Evolutionary conservation across 225 moss, liverwort and hornwort species (phyloP).

Genomic region (Physcomitrellopsis africana): DNA sequence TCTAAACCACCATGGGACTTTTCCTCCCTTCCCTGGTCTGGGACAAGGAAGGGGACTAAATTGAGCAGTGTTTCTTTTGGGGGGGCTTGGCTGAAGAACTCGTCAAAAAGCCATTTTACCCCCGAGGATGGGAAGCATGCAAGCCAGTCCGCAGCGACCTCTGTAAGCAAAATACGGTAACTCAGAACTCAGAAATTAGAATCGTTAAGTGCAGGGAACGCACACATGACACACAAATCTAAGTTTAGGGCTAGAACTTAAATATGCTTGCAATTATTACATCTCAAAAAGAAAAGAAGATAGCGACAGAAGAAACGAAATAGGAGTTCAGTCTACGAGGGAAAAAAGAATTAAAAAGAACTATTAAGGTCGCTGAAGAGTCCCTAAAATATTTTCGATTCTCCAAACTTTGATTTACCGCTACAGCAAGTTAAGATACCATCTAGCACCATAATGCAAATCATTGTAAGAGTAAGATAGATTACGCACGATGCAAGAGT

Average conservation of each 20-base stretch:
- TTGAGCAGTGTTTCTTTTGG: slow-evolving; percentile 56
- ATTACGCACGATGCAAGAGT: slow-evolving; percentile 56
- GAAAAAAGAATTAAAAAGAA: background rate
- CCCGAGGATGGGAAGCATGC: slow-evolving; percentile 68
- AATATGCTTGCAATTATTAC: background rate
- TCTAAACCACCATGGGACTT: slow-evolving; percentile 51
- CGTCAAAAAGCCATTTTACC: slow-evolving; percentile 68
- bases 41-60: slow-evolving; percentile 59
- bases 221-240: background rate
- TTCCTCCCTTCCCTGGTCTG: slow-evolving; percentile 42
- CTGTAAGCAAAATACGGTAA: slow-evolving; percentile 45
- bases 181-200: slow-evolving; percentile 19
- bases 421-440: slow-evolving; percentile 9
- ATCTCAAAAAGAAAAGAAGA: slow-evolving; percentile 6
- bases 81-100: slow-evolving; percentile 74
- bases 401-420: background rate
- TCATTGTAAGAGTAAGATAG: slow-evolving; percentile 19
- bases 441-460: slow-evolving; percentile 8
- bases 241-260: slow-evolving; percentile 7
- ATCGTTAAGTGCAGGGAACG: background rate
- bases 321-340: background rate
- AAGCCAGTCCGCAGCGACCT: slow-evolving; percentile 90
- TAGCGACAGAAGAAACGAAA: background rate
- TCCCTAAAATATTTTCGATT: background rate
- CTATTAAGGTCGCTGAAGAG: background rate